These are phyloP conservation scores for Casaregolazyma lundiana DNA, from an alignment of 1,139 yeast species.

Conservation along the genomic window DNA sequence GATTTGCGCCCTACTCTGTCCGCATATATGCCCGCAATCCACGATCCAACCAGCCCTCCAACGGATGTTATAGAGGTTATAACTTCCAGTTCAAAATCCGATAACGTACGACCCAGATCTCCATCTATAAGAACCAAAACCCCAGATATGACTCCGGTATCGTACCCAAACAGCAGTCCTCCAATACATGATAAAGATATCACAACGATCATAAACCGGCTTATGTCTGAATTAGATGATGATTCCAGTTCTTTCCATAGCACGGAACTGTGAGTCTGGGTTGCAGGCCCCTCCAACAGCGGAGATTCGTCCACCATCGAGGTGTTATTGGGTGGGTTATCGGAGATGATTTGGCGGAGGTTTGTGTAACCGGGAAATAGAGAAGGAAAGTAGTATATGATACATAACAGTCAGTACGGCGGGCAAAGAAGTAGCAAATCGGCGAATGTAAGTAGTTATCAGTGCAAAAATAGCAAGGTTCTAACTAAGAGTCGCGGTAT, in stretches of 20 bases:
- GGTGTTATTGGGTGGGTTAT: not conserved
- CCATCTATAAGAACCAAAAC: constrained; percentile 35
- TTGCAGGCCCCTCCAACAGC: not conserved
- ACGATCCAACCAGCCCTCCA: constrained; percentile 42
- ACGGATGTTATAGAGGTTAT: constrained; percentile 42
- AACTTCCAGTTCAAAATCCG: constrained; percentile 36
- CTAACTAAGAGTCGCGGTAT: too few relatives aligned
- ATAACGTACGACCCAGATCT: constrained; percentile 26
- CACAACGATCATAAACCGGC: constrained; percentile 13
- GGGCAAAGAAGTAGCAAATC: too few relatives aligned
- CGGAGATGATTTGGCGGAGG: too few relatives aligned
- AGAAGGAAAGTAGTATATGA: too few relatives aligned
- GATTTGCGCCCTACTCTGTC: constrained; percentile 35
- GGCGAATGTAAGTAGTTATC: too few relatives aligned
- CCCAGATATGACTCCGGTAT: constrained; percentile 25
- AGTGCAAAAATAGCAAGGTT: too few relatives aligned
- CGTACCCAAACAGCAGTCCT: constrained; percentile 26
- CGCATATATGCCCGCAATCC: constrained; percentile 37
- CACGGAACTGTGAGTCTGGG: not conserved
- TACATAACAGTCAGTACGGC: too few relatives aligned
- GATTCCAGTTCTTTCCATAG: constrained; percentile 5
- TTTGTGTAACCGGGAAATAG: too few relatives aligned
- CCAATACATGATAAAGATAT: constrained; percentile 22
- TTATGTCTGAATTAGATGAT: not conserved
- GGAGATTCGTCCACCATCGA: constrained; percentile 1